Evolutionary conservation across 1,284 basidiomycete genomes (phyloP).

Genomic region (Ganoderma lucidum): DNA sequence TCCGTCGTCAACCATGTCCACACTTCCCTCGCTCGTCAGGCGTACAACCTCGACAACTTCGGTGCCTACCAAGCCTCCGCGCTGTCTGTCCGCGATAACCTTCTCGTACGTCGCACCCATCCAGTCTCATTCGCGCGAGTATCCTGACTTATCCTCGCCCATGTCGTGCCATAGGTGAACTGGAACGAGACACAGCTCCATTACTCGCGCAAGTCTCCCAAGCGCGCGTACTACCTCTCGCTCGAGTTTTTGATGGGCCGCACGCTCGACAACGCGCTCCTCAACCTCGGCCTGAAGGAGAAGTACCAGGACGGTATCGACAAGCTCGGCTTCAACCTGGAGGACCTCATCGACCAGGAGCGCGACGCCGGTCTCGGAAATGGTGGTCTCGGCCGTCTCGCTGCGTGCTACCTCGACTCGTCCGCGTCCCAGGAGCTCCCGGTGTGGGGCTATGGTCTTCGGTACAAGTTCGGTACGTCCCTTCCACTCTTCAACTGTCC

Average conservation of each 20-base stretch:
- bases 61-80: conserved; percentile 86
- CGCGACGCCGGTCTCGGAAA: conserved; percentile 92
- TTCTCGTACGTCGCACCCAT: conserved; percentile 63
- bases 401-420: conserved; percentile 93
- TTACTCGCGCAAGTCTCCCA: conserved; percentile 76
- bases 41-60: conserved; percentile 86
- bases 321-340: conserved; percentile 86
- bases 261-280: conserved; percentile 79
- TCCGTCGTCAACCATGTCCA: conserved; percentile 88
- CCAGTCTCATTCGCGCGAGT: conserved; percentile 1
- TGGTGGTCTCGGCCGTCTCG: conserved; percentile 89
- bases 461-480: conserved; percentile 80
- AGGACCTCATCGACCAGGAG: conserved; percentile 87
- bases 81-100: conserved; percentile 84
- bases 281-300: conserved; percentile 86
- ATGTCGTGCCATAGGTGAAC: conserved; percentile 57
- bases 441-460: conserved; percentile 90
- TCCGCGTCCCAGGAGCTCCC: conserved; percentile 83
- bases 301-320: conserved; percentile 73
- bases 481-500: neutral
- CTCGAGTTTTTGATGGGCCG: conserved; percentile 93
- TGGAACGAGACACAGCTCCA: conserved; percentile 83
- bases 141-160: neutral
- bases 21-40: conserved; percentile 87
- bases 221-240: conserved; percentile 89